Evolutionary conservation across 2,329 filamentous ascomycete genomes (phyloP), one percentile per base, ranked within the genome.

Genomic region (Fusarium solani-melongenae): DNA sequence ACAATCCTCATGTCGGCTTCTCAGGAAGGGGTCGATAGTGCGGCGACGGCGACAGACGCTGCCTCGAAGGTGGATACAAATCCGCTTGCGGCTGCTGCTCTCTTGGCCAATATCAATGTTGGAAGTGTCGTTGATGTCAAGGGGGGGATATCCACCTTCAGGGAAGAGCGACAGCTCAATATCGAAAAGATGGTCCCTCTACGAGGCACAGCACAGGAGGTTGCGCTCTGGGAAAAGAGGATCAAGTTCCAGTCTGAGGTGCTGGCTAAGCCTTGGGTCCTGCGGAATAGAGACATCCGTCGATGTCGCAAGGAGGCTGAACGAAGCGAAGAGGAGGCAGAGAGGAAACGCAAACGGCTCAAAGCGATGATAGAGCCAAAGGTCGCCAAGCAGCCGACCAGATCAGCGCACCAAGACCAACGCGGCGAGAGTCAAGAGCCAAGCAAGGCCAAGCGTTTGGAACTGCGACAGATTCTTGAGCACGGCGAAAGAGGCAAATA

Each of bases 101-200:
- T 69, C 20, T 79, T 79, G 62, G 71, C 72, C 3, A 78, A 81
- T 34, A 77, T 89, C 39, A 85, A 88, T 64, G 83, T 90, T 6
- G 90, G 90, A 22, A 82, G 81, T 29, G 83, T 91, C 4, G 82
- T 92, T 15, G 88, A 91, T 62, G 79, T 91, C 65, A 90, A 90
- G 71, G 90, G 90, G 8, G 81, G 82, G 2, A 74, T 91, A 17
- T 82, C 78, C 6, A 78, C 81, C 0, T 91, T 86, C 69, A 83
- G 87, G 62, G 83, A 84, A 2, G 80, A 84, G 66, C 86, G 80
- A 73, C 88, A 90, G 76, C 82, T 92, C 70, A 85, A 84, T 49
- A 83, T 90, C 24, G 83, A 87, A 53, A 89, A 87, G 74, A 80
- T 89, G 64, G 76, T 79, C n/a, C 72, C 83, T 0, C 64, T 92